These are phyloP conservation scores for Protea cynaroides DNA, from an alignment of 164 flowering plant genomes.

Conservation along the genomic window DNA sequence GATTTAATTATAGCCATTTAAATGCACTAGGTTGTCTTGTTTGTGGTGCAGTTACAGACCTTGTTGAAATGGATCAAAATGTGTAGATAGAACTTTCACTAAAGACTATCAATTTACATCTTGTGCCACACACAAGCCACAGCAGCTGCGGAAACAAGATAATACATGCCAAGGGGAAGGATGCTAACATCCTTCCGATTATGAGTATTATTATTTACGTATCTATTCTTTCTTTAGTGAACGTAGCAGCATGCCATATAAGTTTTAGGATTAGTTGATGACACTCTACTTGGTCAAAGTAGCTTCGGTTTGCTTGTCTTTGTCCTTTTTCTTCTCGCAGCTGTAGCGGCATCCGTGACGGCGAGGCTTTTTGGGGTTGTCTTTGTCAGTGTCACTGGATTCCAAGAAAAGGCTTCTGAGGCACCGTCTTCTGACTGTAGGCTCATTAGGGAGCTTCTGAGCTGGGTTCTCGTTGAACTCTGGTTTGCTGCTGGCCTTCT, in stretches of 20 bases:
- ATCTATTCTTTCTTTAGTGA: not conserved
- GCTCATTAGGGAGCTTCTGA: slow-evolving; percentile 37
- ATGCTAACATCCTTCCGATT: not conserved
- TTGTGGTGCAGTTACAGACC: not conserved
- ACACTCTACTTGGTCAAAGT: not conserved
- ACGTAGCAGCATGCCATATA: not conserved
- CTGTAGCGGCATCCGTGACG: slow-evolving; percentile 69
- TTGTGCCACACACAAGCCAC: not conserved
- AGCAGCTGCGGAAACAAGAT: not conserved
- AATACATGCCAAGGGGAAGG: slow-evolving; percentile 1
- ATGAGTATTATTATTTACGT: not conserved
- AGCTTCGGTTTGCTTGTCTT: slow-evolving; percentile 7
- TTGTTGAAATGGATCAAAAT: not conserved
- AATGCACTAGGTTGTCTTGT: not conserved
- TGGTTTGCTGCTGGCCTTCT: slow-evolving; percentile 30
- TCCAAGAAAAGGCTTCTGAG: slow-evolving; percentile 72
- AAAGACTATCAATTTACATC: not conserved
- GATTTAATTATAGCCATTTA: not conserved
- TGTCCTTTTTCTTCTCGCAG: slow-evolving; percentile 15
- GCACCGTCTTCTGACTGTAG: slow-evolving; percentile 60
- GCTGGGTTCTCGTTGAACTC: slow-evolving; percentile 29
- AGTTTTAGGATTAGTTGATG: not conserved
- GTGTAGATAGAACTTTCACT: not conserved
- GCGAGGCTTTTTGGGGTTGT: slow-evolving; percentile 62
- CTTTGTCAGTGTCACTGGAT: slow-evolving; percentile 70